These are phyloP conservation scores for Nevesoporus exiguus DNA, from an alignment of 768 basidiomycete species.

Conservation along the genomic window DNA sequence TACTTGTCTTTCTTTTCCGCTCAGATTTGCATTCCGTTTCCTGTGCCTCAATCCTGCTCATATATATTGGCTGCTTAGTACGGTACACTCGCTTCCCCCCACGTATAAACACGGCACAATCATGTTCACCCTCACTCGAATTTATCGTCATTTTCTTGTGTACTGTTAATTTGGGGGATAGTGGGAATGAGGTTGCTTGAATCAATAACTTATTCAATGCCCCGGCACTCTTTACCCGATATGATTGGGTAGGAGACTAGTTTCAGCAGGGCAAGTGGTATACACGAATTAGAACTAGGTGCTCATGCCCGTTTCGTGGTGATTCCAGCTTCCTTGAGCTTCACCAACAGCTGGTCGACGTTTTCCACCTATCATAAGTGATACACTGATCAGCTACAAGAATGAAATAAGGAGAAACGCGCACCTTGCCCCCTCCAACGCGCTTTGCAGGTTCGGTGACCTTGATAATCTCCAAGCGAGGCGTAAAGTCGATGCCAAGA, in stretches of 20 bases:
- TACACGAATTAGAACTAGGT: neutral
- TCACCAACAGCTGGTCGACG: constrained; percentile 86
- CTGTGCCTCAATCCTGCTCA: constrained; percentile 15
- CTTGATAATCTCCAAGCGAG: constrained; percentile 80
- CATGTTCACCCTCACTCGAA: constrained; percentile 1
- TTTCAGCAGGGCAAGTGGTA: constrained; percentile 1
- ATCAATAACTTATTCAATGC: constrained; percentile 16
- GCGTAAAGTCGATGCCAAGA: constrained; percentile 79
- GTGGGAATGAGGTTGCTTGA: constrained; percentile 12
- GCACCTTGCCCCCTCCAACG: constrained; percentile 85
- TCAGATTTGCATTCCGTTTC: constrained; percentile 8
- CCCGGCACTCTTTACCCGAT: neutral
- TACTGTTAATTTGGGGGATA: constrained; percentile 5
- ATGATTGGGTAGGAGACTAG: neutral
- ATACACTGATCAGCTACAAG: neutral
- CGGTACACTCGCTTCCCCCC: constrained; percentile 5
- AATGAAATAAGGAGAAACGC: constrained; percentile 11
- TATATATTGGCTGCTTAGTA: constrained; percentile 26
- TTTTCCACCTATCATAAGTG: constrained; percentile 52
- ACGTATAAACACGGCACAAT: constrained; percentile 15
- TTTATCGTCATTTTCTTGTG: constrained; percentile 11
- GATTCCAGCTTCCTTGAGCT: constrained; percentile 83
- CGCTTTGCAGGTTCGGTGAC: constrained; percentile 89
- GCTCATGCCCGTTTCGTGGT: constrained; percentile 27
- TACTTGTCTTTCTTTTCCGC: constrained; percentile 5